These are phyloP conservation scores for Blastocystis sp. DNA, from an alignment of 352 stramenopile species.

Conservation along the genomic window DNA sequence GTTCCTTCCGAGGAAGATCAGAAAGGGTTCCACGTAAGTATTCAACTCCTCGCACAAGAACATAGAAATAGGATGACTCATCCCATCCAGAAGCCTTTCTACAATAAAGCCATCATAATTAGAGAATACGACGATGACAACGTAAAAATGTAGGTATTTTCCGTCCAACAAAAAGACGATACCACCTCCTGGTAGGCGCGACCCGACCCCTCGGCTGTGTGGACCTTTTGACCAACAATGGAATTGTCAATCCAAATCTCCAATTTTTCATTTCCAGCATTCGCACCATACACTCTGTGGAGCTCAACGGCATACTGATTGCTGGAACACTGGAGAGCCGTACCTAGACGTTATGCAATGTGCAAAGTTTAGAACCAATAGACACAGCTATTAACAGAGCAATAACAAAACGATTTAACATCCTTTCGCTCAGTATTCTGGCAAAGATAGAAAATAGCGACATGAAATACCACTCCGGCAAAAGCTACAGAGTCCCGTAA, in stretches of 20 bases:
- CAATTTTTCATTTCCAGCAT: conserved; percentile 48
- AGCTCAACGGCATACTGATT: conserved; percentile 16
- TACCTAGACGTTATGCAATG: neutral
- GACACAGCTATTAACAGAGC: conserved; percentile 14
- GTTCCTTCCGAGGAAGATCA: neutral
- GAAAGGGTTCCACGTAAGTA: conserved; percentile 9
- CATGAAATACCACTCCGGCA: neutral
- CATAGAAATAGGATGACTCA: conserved; percentile 45
- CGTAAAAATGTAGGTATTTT: conserved; percentile 35
- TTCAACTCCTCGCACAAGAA: conserved; percentile 8
- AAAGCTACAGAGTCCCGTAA: neutral
- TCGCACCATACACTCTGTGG: conserved; percentile 4
- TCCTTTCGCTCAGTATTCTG: conserved; percentile 13
- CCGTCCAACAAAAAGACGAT: conserved; percentile 23
- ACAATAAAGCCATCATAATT: neutral
- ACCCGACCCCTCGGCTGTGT: conserved; percentile 19
- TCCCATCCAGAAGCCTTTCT: conserved; percentile 21
- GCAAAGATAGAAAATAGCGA: neutral
- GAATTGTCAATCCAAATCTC: conserved; percentile 54
- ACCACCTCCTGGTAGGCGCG: conserved; percentile 14
- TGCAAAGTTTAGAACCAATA: neutral
- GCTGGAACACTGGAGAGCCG: neutral
- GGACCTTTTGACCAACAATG: conserved; percentile 35
- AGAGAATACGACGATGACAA: conserved; percentile 24
- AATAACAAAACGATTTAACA: conserved; percentile 17